Percentiles rank a stretch among this genome's conserved stretches.
phyloP scores from a whole-genome alignment of 306 rosid species.

The Astragalus glycyphyllos region DNA sequence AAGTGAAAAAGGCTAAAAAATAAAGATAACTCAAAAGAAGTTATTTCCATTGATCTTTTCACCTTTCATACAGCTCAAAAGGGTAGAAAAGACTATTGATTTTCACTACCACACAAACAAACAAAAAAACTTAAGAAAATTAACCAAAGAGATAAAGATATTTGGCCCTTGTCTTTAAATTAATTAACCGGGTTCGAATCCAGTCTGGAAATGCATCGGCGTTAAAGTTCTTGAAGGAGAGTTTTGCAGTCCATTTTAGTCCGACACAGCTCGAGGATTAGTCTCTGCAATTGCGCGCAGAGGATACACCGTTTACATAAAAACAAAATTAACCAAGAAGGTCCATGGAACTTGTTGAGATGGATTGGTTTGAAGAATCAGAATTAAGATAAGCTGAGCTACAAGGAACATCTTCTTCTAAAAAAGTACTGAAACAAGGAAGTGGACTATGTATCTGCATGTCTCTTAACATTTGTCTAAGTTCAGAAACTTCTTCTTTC shows the following conservation, averaged over 20 bases:
- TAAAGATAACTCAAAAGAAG: constrained; percentile 43
- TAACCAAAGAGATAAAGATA: constrained; percentile 25
- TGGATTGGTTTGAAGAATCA: constrained; percentile 63
- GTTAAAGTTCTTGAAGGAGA: too few species aligned
- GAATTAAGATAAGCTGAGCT: constrained; percentile 54
- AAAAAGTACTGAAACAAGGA: constrained; percentile 55
- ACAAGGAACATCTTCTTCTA: constrained; percentile 53
- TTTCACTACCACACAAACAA: constrained; percentile 44
- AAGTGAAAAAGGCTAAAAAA: constrained; percentile 35
- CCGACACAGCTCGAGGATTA: too few species aligned
- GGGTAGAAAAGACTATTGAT: constrained; percentile 39
- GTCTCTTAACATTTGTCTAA: constrained; percentile 72
- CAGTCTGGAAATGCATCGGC: too few species aligned
- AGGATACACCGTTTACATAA: too few species aligned
- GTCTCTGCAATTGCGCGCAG: too few species aligned
- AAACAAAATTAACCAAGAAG: constrained; percentile 46
- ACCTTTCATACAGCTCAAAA: constrained; percentile 51
- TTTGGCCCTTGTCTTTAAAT: constrained; percentile 29
- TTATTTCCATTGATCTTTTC: constrained; percentile 51
- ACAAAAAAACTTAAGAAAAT: constrained; percentile 11
- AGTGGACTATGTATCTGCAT: constrained; percentile 68
- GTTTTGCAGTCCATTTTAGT: too few species aligned
- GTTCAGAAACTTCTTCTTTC: constrained; percentile 74
- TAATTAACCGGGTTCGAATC: too few species aligned
- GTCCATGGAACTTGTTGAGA: constrained; percentile 58